phyloP scores from a whole-genome alignment of 2,329 filamentous ascomycete genomes.

The Ploettnerulaceae sp. region DNA sequence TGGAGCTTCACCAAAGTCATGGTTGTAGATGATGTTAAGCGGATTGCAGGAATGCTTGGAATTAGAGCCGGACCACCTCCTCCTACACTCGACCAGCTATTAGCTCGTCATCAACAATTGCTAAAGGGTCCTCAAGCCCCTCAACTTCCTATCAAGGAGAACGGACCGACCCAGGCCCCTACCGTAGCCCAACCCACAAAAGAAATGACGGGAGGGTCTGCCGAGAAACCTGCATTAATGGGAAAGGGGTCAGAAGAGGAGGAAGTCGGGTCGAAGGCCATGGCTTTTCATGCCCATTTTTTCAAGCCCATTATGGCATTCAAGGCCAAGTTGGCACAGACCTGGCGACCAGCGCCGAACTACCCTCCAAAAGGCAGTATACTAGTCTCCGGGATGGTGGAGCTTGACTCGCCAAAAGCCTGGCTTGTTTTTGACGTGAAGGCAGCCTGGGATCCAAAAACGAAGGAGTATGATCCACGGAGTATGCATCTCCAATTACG shows the following conservation, averaged over 20 bases:
- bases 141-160: constrained; percentile 20
- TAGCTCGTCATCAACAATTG: constrained; percentile 24
- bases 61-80: constrained; percentile 32
- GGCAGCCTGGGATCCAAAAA: constrained; percentile 53
- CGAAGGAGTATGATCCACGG: constrained; percentile 35
- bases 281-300: constrained; percentile 24
- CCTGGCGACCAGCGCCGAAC: constrained; percentile 42
- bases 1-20: constrained; percentile 50
- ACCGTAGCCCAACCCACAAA: constrained; percentile 13
- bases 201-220: constrained; percentile 10
- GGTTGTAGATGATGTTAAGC: constrained; percentile 39
- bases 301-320: constrained; percentile 28
- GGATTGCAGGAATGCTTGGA: constrained; percentile 44
- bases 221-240: constrained; percentile 10
- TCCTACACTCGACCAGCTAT: constrained; percentile 24
- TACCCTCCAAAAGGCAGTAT: constrained; percentile 48
- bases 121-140: constrained; percentile 14
- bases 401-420: constrained; percentile 44
- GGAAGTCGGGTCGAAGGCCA: constrained; percentile 3
- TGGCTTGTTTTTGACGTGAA: constrained; percentile 47
- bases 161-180: constrained; percentile 13
- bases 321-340: constrained; percentile 34
- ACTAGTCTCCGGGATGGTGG: constrained; percentile 49
- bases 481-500: constrained; percentile 40
- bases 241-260: constrained; percentile 11